These are phyloP conservation scores for Ballota nigra DNA, from an alignment of 257 asterid genomes.

Conservation along the genomic window DNA sequence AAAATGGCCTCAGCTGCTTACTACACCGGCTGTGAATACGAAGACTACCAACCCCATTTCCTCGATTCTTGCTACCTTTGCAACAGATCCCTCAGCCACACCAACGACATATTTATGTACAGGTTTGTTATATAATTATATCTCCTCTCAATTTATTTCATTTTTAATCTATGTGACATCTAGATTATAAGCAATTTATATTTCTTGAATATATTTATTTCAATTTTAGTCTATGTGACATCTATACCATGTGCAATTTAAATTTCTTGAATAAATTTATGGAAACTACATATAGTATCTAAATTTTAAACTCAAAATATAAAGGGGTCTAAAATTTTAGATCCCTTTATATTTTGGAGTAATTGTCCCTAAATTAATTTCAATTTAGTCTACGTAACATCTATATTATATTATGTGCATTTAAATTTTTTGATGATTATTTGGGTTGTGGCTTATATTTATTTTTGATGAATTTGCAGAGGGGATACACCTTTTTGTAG, in stretches of 20 bases:
- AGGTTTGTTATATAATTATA: conserved; percentile 39
- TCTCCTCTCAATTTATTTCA: background rate
- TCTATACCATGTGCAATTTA: too few species aligned
- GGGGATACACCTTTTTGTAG: conserved; percentile 92
- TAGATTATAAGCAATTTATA: too few species aligned
- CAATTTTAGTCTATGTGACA: too few species aligned
- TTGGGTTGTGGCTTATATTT: background rate
- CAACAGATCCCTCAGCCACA: conserved; percentile 54
- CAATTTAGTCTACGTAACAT: background rate
- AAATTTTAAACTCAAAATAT: too few species aligned
- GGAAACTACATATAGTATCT: too few species aligned
- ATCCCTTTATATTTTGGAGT: too few species aligned
- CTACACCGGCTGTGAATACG: conserved; percentile 49
- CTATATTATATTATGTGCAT: background rate
- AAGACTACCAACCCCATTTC: conserved; percentile 60
- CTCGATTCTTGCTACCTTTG: conserved; percentile 86
- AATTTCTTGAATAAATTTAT: too few species aligned
- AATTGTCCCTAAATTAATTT: too few species aligned
- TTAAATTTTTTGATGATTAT: background rate
- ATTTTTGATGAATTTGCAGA: conserved; percentile 46
- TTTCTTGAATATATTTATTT: too few species aligned
- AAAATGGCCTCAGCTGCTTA: conserved; percentile 45
- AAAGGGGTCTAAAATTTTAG: too few species aligned
- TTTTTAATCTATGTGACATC: background rate
- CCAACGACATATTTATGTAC: conserved; percentile 93